Evolutionary conservation across 139 green algal species (phyloP).

Genomic region (Penium margaritaceum): DNA sequence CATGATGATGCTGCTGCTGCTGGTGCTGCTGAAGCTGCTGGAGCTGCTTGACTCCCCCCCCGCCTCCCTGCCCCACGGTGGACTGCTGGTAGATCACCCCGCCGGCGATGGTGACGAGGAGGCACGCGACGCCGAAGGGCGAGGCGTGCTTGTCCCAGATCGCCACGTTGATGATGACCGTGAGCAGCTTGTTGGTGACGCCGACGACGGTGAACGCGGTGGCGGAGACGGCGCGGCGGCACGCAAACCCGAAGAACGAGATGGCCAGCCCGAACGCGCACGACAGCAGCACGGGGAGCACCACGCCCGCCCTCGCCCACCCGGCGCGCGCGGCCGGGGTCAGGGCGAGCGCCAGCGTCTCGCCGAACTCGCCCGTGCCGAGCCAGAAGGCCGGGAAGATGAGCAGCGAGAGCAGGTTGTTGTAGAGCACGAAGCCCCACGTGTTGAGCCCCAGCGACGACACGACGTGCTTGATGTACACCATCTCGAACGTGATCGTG

Average conservation of each 20-base stretch:
- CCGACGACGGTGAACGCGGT: constrained; percentile 74
- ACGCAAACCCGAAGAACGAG: constrained; percentile 60
- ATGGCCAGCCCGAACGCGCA: constrained; percentile 65
- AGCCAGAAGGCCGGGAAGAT: constrained; percentile 28
- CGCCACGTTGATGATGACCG: constrained; percentile 58
- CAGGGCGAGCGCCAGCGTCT: not conserved
- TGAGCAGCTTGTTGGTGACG: constrained; percentile 74
- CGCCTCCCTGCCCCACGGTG: too few relatives aligned
- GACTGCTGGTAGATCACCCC: constrained; percentile 41
- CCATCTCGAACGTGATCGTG: constrained; percentile 42
- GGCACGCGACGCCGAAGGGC: constrained; percentile 29
- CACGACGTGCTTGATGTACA: constrained; percentile 46
- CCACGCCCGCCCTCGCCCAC: not conserved
- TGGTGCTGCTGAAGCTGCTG: too few relatives aligned
- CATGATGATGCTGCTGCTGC: too few relatives aligned
- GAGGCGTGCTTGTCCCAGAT: constrained; percentile 65
- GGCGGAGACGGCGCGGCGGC: constrained; percentile 60
- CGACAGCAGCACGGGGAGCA: constrained; percentile 52
- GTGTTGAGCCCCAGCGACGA: constrained; percentile 28
- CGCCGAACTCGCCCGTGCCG: constrained; percentile 16
- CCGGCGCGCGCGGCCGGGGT: not conserved
- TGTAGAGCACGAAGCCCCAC: constrained; percentile 43
- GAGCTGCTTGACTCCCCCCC: too few relatives aligned
- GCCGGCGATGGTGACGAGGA: constrained; percentile 49
- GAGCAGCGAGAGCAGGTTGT: constrained; percentile 37